Conservation (phyloP, 208 protist species). For the Porcisia deanei region DNA sequence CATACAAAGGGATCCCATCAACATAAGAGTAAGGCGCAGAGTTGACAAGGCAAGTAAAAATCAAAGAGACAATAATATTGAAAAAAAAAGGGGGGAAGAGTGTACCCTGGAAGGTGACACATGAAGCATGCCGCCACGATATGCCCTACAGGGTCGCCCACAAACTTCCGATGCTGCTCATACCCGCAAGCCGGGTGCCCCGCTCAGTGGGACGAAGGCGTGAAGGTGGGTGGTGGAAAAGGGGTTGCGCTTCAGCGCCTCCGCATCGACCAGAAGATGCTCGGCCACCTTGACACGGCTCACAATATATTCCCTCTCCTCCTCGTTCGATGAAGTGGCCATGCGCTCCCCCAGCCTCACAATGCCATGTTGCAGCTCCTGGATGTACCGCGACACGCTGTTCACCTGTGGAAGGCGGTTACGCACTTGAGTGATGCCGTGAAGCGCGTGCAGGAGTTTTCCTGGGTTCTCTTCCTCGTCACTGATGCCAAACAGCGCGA, state of each 20-base stretch:
- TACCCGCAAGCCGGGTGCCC: constrained; percentile 7
- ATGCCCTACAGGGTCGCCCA: not conserved
- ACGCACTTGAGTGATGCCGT: constrained; percentile 45
- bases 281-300: constrained; percentile 45
- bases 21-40: not conserved
- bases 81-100: not conserved
- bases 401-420: constrained; percentile 55
- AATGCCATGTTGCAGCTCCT: constrained; percentile 60
- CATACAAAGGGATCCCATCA: too few species aligned
- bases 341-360: constrained; percentile 47
- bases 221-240: constrained; percentile 29
- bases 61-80: not conserved
- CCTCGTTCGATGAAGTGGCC: constrained; percentile 34
- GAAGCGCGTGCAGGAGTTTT: constrained; percentile 51
- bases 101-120: not conserved
- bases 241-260: constrained; percentile 39
- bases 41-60: constrained; percentile 9
- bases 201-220: constrained; percentile 57
- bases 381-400: constrained; percentile 52
- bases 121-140: not conserved
- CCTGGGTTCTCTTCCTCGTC: constrained; percentile 70
- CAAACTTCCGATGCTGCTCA: not conserved
- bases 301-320: constrained; percentile 55
- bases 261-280: constrained; percentile 48
- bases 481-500: constrained; percentile 65